phyloP scores from a whole-genome alignment of 805 yeast species.

The Metschnikowia orientalis region DNA sequence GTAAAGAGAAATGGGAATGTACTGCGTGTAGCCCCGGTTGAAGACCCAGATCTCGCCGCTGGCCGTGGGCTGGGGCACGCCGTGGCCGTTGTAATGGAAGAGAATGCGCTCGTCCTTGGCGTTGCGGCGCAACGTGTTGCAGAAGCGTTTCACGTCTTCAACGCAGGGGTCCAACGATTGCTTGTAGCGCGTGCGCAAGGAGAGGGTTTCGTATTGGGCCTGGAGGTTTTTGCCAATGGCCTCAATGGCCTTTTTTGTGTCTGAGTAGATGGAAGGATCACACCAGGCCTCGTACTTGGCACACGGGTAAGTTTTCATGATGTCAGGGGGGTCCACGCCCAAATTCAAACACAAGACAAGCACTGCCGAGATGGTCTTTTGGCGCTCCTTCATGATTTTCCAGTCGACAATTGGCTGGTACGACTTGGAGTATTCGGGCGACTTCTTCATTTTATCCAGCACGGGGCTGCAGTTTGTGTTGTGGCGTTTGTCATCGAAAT shows the following conservation, averaged over 20 bases:
- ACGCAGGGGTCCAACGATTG: slow-evolving; percentile 92
- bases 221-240: slow-evolving; percentile 86
- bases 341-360: slow-evolving; percentile 83
- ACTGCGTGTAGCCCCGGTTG: slow-evolving; percentile 94
- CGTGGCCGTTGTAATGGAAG: slow-evolving; percentile 97
- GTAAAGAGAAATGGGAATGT: slow-evolving; percentile 91
- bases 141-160: slow-evolving; percentile 89
- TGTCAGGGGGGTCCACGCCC: slow-evolving; percentile 97
- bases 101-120: slow-evolving; percentile 91
- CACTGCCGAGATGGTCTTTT: slow-evolving; percentile 91
- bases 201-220: slow-evolving; percentile 81
- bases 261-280: slow-evolving; percentile 77
- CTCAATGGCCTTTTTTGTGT: slow-evolving; percentile 86
- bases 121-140: slow-evolving; percentile 80
- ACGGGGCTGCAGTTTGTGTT: slow-evolving; percentile 83
- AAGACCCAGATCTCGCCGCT: slow-evolving; percentile 98
- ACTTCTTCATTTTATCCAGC: slow-evolving; percentile 46
- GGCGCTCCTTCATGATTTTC: slow-evolving; percentile 87
- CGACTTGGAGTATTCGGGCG: slow-evolving; percentile 39
- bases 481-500: slow-evolving; percentile 89
- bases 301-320: slow-evolving; percentile 86
- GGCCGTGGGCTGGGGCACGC: slow-evolving; percentile 95
- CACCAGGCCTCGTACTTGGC: slow-evolving; percentile 92
- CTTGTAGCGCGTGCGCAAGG: slow-evolving; percentile 83
- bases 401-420: slow-evolving; percentile 80